These are phyloP conservation scores for Elsinoe perseae DNA, from an alignment of 2,329 filamentous ascomycete genomes.

Conservation along the genomic window DNA sequence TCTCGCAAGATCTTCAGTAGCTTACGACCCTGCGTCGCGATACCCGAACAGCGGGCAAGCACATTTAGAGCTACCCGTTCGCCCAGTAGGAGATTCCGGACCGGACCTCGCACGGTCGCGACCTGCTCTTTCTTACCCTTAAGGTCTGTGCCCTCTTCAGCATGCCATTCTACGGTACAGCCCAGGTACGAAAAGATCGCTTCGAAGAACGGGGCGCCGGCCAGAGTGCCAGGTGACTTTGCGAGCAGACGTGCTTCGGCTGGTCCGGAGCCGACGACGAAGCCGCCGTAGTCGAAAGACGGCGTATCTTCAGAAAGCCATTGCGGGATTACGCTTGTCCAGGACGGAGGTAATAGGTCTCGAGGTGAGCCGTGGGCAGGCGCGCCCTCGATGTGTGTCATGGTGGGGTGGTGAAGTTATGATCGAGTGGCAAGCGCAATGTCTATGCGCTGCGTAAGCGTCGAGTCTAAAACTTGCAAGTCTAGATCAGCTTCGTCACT, in stretches of 20 bases:
- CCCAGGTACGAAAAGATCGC: conserved; percentile 86
- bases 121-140: conserved; percentile 55
- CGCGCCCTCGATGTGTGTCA: conserved; percentile 44
- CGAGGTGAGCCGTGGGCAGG: conserved; percentile 52
- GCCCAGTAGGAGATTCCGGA: conserved; percentile 75
- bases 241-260: conserved; percentile 47
- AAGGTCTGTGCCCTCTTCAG: conserved; percentile 64
- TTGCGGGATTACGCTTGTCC: conserved; percentile 68
- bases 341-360: conserved; percentile 75
- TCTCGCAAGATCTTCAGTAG: conserved; percentile 47
- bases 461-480: background rate
- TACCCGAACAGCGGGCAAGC: conserved; percentile 80
- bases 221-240: conserved; percentile 66
- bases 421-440: background rate
- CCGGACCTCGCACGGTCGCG: conserved; percentile 79
- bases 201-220: conserved; percentile 89
- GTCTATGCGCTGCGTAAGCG: conserved; percentile 4
- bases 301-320: conserved; percentile 97
- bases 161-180: conserved; percentile 84
- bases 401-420: conserved; percentile 17
- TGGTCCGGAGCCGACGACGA: conserved; percentile 71
- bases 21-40: conserved; percentile 47
- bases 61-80: conserved; percentile 90
- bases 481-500: background rate
- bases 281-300: conserved; percentile 93